These are phyloP conservation scores for Candida albicans DNA, from an alignment of 1,139 yeast genomes.

Conservation along the genomic window DNA sequence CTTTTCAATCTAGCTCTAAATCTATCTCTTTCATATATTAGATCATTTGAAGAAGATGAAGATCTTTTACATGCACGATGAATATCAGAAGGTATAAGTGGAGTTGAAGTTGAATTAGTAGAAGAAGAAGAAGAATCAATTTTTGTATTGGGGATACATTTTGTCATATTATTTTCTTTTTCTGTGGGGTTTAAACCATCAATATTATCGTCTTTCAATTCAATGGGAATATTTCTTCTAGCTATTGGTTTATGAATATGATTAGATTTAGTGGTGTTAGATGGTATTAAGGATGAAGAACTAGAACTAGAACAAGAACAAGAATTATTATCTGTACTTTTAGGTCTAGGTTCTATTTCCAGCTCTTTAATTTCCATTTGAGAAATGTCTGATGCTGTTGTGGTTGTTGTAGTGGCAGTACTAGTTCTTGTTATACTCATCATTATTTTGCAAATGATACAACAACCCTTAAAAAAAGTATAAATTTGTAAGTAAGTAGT, in stretches of 20 bases:
- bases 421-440: no score
- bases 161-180: background rate
- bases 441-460: no score
- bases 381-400: no score
- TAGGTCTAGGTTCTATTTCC: no score
- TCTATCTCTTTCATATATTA: constrained; percentile 43
- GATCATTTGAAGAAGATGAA: constrained; percentile 44
- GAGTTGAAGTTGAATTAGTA: background rate
- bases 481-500: no score
- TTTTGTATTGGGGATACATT: background rate
- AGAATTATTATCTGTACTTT: no score
- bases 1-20: constrained; percentile 42
- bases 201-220: background rate
- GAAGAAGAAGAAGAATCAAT: background rate
- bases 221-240: constrained; percentile 1
- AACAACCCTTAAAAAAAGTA: no score
- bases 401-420: no score
- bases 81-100: background rate
- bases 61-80: constrained; percentile 32
- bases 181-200: background rate
- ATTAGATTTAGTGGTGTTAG: background rate
- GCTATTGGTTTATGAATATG: constrained; percentile 1
- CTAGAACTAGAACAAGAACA: no score
- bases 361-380: no score
- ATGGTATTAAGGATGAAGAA: no score